phyloP scores from a whole-genome alignment of 371 early-diverging fungal genomes.

The Sporodiniella umbellata region DNA sequence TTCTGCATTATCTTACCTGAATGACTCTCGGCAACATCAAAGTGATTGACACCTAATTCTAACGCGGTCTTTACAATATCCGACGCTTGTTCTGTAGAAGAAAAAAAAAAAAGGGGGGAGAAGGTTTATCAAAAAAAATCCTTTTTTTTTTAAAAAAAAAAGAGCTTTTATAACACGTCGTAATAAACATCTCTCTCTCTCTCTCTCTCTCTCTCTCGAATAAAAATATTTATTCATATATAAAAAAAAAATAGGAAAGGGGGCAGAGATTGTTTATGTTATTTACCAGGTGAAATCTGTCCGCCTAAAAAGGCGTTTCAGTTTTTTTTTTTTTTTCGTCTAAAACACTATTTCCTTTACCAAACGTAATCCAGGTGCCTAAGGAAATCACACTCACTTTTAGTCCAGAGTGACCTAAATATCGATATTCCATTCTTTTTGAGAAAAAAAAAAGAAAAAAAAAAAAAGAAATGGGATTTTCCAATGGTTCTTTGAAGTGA shows the following conservation, averaged over 20 bases:
- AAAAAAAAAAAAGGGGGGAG: too few relatives aligned
- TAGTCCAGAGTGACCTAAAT: conserved; percentile 77
- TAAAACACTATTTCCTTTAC: conserved; percentile 39
- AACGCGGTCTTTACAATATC: conserved; percentile 73
- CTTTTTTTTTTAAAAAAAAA: conserved; percentile 1
- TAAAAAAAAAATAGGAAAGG: too few relatives aligned
- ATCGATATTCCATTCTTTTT: conserved; percentile 73
- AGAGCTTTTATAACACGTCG: too few relatives aligned
- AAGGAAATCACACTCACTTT: conserved; percentile 59
- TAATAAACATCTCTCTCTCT: too few relatives aligned
- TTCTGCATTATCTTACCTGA: conserved; percentile 30
- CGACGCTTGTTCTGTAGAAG: conserved; percentile 58
- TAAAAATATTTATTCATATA: neutral
- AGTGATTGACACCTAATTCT: conserved; percentile 79
- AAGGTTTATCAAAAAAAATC: too few relatives aligned
- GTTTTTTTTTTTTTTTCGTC: neutral
- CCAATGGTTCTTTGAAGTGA: neutral
- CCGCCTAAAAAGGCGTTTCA: conserved; percentile 49
- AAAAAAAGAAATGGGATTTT: conserved; percentile 2
- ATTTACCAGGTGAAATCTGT: conserved; percentile 52
- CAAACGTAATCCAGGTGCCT: conserved; percentile 64
- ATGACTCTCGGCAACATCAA: conserved; percentile 79
- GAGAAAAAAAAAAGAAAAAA: conserved; percentile 1
- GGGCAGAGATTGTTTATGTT: neutral
- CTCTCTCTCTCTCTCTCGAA: too few relatives aligned